Evolutionary conservation across 495 filamentous ascomycete species (phyloP).

Genomic region (Collariella sp.): DNA sequence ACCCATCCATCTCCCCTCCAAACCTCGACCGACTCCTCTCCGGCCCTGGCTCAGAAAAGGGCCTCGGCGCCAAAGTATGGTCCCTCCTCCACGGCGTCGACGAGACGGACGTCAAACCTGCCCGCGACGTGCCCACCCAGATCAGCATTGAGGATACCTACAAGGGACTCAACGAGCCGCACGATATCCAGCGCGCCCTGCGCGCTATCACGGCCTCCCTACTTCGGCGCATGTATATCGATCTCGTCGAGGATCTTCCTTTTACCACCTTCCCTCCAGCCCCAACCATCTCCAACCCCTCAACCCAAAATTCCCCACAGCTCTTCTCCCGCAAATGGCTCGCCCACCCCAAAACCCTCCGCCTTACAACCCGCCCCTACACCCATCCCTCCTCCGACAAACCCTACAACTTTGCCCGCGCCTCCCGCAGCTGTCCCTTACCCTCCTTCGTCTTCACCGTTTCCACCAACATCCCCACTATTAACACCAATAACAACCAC

Average conservation of each 20-base stretch:
- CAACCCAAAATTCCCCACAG: neutral
- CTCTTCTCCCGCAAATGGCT: slow-evolving; percentile 24
- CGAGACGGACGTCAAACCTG: slow-evolving; percentile 57
- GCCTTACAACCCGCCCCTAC: slow-evolving; percentile 64
- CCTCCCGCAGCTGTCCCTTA: slow-evolving; percentile 59
- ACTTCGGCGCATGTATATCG: slow-evolving; percentile 66
- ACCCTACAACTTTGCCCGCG: slow-evolving; percentile 44
- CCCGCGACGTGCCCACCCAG: slow-evolving; percentile 66
- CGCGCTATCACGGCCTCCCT: slow-evolving; percentile 56
- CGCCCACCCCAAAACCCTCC: slow-evolving; percentile 50
- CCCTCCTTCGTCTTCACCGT: slow-evolving; percentile 62
- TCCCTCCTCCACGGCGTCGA: slow-evolving; percentile 55
- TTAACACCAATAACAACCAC: no score
- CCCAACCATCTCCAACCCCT: neutral
- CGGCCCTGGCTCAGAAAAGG: slow-evolving; percentile 58
- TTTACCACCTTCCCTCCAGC: no score
- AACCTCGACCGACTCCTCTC: slow-evolving; percentile 56
- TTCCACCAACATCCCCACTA: no score
- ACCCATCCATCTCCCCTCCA: slow-evolving; percentile 50
- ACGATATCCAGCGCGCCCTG: slow-evolving; percentile 54
- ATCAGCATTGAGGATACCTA: slow-evolving; percentile 96
- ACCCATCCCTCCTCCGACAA: slow-evolving; percentile 27
- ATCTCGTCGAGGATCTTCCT: slow-evolving; percentile 48
- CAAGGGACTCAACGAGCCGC: slow-evolving; percentile 49
- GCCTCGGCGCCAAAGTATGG: slow-evolving; percentile 57